Conservation (phyloP, 2,329 filamentous ascomycete species). For the Penicillium sp. region DNA sequence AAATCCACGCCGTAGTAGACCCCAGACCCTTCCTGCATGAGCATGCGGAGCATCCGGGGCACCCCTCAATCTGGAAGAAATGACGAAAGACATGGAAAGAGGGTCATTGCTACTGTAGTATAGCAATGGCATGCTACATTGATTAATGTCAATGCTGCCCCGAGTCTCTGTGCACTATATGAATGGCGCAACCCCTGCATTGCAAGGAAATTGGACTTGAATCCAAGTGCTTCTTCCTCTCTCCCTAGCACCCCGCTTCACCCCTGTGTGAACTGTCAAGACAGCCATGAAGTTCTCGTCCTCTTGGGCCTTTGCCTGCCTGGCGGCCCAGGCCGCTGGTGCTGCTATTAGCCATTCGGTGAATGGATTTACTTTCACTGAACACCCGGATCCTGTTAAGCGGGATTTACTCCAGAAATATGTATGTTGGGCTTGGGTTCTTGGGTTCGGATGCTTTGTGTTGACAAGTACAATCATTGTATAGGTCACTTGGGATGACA, state of each 20-base stretch:
- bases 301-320: slow-evolving; percentile 33
- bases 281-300: slow-evolving; percentile 44
- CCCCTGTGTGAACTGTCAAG: background rate
- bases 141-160: slow-evolving; percentile 4
- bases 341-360: slow-evolving; percentile 52
- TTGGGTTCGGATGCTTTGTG: background rate
- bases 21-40: background rate
- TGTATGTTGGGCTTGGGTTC: slow-evolving; percentile 39
- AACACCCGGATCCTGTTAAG: slow-evolving; percentile 41
- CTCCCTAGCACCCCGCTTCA: background rate
- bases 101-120: background rate
- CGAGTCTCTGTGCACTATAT: slow-evolving; percentile 16
- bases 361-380: slow-evolving; percentile 49
- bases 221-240: background rate
- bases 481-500: slow-evolving; percentile 68
- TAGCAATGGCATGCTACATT: slow-evolving; percentile 4
- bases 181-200: slow-evolving; percentile 18
- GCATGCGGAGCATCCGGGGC: background rate
- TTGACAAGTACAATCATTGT: background rate
- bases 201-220: background rate
- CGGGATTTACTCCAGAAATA: slow-evolving; percentile 56
- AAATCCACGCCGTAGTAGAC: background rate
- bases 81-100: slow-evolving; percentile 1
- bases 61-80: slow-evolving; percentile 4
- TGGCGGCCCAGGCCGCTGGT: slow-evolving; percentile 49